Evolutionary conservation across 2,329 filamentous ascomycete genomes (phyloP).

Genomic region (Pyricularia sp.): DNA sequence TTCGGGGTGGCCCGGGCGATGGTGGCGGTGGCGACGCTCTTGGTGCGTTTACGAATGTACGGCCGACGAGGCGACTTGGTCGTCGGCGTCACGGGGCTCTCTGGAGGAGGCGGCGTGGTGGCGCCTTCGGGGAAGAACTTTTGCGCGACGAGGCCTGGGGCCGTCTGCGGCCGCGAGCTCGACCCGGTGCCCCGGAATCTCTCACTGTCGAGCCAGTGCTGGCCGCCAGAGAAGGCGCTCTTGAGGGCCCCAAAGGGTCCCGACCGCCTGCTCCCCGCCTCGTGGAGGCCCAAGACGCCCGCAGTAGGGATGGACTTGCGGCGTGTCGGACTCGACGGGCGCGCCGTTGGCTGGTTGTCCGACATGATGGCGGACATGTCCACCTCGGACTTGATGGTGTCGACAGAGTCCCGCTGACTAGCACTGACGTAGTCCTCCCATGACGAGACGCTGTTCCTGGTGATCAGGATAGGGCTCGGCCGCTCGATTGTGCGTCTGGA

Average conservation of each 20-base stretch:
- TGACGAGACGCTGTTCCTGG: constrained; percentile 6
- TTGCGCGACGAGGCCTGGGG: neutral
- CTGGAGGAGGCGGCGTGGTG: neutral
- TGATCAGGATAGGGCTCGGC: neutral
- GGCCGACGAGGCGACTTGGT: neutral
- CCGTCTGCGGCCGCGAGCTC: neutral
- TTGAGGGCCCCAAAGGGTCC: constrained; percentile 16
- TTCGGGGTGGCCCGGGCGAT: neutral
- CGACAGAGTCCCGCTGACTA: constrained; percentile 7
- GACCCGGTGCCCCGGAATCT: neutral
- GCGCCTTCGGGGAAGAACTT: neutral
- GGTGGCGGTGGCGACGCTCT: constrained; percentile 3
- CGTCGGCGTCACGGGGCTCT: neutral
- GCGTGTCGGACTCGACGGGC: constrained; percentile 1
- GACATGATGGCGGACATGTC: constrained; percentile 8
- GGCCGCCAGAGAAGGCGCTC: constrained; percentile 17
- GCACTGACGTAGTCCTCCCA: constrained; percentile 12
- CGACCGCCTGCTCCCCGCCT: constrained; percentile 12
- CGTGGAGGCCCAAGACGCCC: constrained; percentile 19
- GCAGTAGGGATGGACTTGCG: constrained; percentile 16
- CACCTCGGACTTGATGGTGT: constrained; percentile 4
- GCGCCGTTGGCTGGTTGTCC: neutral
- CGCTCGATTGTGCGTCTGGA: neutral
- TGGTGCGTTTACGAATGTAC: constrained; percentile 3
- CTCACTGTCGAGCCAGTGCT: constrained; percentile 12